phyloP scores from a whole-genome alignment of 2,329 filamentous ascomycete species.

The Pseudocercospora fijiensis region DNA sequence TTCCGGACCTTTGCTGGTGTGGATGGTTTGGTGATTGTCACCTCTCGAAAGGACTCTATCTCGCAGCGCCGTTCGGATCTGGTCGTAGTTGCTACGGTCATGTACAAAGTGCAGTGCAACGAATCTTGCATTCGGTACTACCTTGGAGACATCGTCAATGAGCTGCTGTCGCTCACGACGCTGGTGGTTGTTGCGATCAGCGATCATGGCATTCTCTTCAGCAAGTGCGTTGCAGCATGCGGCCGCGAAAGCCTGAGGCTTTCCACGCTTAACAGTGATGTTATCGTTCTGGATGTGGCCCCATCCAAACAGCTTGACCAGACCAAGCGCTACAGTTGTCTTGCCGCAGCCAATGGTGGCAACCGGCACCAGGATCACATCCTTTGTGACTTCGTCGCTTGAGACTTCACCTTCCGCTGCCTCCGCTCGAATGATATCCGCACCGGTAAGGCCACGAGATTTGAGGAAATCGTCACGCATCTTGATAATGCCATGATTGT shows the following conservation, averaged over 20 bases:
- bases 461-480: slow-evolving; percentile 84
- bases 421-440: slow-evolving; percentile 80
- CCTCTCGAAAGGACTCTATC: slow-evolving; percentile 79
- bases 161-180: slow-evolving; percentile 84
- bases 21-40: slow-evolving; percentile 97
- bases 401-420: slow-evolving; percentile 54
- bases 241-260: slow-evolving; percentile 74
- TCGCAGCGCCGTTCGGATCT: slow-evolving; percentile 72
- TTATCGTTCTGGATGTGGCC: slow-evolving; percentile 97
- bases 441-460: slow-evolving; percentile 79
- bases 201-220: slow-evolving; percentile 71
- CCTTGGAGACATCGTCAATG: slow-evolving; percentile 69
- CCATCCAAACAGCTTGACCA: slow-evolving; percentile 83
- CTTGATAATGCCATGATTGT: slow-evolving; percentile 93
- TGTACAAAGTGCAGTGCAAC: slow-evolving; percentile 90
- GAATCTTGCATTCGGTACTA: slow-evolving; percentile 64
- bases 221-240: slow-evolving; percentile 66
- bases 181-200: slow-evolving; percentile 93
- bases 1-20: slow-evolving; percentile 68
- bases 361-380: slow-evolving; percentile 83
- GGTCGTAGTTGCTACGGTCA: slow-evolving; percentile 63
- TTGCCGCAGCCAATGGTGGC: slow-evolving; percentile 96
- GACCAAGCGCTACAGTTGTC: slow-evolving; percentile 82
- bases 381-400: slow-evolving; percentile 57
- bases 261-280: slow-evolving; percentile 71